These are phyloP conservation scores for Phytophthora kernoviae DNA, from an alignment of 352 stramenopile genomes.

Conservation along the genomic window DNA sequence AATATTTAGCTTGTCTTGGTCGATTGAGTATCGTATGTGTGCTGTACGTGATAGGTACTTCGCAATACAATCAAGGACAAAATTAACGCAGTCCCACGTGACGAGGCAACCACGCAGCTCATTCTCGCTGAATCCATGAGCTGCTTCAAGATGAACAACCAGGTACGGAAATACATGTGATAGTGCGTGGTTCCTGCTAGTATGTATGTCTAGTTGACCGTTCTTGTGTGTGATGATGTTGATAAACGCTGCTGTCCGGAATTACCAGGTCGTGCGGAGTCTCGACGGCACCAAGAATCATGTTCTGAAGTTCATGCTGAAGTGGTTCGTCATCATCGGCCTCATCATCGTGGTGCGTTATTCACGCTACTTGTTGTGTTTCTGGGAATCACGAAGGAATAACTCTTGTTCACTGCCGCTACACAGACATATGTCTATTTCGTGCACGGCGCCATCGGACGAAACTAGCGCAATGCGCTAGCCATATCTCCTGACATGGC, in stretches of 20 bases:
- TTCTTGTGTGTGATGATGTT: not conserved
- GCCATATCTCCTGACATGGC: no score
- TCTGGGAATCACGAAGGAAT: no score
- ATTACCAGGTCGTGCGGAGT: constrained; percentile 57
- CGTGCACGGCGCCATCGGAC: not conserved
- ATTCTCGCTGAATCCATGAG: constrained; percentile 57
- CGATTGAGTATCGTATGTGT: not conserved
- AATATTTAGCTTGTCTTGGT: not conserved
- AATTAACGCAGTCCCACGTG: constrained; percentile 49
- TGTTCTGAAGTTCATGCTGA: constrained; percentile 57
- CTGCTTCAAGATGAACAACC: constrained; percentile 75
- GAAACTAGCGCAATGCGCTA: not conserved
- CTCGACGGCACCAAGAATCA: constrained; percentile 56
- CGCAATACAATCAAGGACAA: constrained; percentile 61
- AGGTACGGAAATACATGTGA: constrained; percentile 29
- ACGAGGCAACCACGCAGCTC: constrained; percentile 52
- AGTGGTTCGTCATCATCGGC: constrained; percentile 60
- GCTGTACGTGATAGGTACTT: constrained; percentile 33
- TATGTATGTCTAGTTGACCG: not conserved
- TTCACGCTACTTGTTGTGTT: no score
- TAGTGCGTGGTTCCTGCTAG: no score
- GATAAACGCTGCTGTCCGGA: not conserved
- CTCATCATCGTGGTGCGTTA: constrained; percentile 56
- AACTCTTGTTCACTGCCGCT: not conserved
- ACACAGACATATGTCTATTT: constrained; percentile 11